Evolutionary conservation across 352 stramenopile species (phyloP), one percentile per base, ranked within the genome.

Genomic region (Pythium brachiatum): DNA sequence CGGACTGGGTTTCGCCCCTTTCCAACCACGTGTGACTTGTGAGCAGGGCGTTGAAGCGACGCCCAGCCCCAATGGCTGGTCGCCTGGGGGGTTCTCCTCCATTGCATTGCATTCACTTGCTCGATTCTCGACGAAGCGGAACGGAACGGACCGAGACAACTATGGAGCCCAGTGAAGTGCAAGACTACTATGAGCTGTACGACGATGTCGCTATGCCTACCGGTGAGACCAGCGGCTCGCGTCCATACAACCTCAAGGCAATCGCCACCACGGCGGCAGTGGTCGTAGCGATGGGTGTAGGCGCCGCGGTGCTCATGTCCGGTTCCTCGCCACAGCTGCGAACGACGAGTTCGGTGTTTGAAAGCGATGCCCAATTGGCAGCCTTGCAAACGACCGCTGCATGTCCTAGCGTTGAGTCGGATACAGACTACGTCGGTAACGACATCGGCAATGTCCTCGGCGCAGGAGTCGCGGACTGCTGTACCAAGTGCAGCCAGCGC

Each of bases 371-470:
- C 5, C 29, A 34, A 34, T 34, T 9, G 5, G n/a, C 27, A 31
- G 46, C 15, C 20, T 31, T 53, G 46, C 46, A 53, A 7, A 27
- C 50, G 26, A 55, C 52, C 2, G 26, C 31, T 52, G n/a, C 29
- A 2, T 67, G 60, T 23, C 32, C 60, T 7, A 29, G 29, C 12
- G 18, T 68, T 13, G 31, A 62, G 53, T 4, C 15, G 12, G 36
- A 26, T 27, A 38, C 52, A 0, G 48, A 64, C 36, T 68, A 48
- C 26, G 23, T 56, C 13, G 61, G 43, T 41, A 62, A 63, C 36
- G 66, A 73, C 27, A 59, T 73, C 21, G 60, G 31, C 51, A 57
- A 50, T 8, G 20, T 56, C 36, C 52, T 56, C 7, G 56, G 60
- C n/a, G 34, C 29, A 3, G 34, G 46, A 21, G 55, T 60, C 1